phyloP scores from a whole-genome alignment of 2,329 filamentous ascomycete species.

The Reticulascus tulasneorum region DNA sequence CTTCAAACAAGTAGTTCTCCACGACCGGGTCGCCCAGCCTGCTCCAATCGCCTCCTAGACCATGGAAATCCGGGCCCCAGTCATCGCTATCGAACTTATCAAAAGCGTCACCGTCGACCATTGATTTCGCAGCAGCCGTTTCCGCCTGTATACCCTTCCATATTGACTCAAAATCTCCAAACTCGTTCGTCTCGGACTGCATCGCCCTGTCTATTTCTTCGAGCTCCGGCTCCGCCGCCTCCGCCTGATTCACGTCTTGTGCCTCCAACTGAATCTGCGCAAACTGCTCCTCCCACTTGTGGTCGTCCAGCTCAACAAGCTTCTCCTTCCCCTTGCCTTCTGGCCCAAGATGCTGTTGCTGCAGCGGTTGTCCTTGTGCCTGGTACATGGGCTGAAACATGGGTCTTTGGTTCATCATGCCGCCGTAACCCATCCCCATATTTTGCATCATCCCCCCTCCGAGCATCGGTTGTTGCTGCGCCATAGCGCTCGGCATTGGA shows the following conservation, averaged over 20 bases:
- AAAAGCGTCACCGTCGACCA: conserved; percentile 62
- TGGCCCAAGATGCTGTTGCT: conserved; percentile 43
- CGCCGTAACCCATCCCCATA: conserved; percentile 52
- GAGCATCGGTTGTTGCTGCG: conserved; percentile 32
- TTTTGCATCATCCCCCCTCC: conserved; percentile 45
- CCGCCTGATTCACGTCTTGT: conserved; percentile 46
- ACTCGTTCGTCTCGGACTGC: conserved; percentile 69
- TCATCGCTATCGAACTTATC: conserved; percentile 73
- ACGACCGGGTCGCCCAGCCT: conserved; percentile 66
- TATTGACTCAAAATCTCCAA: conserved; percentile 85
- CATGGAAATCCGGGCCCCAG: conserved; percentile 67
- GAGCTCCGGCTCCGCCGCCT: conserved; percentile 74
- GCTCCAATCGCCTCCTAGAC: conserved; percentile 59
- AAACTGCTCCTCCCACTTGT: conserved; percentile 96
- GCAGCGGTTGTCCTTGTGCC: conserved; percentile 34
- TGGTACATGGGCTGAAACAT: conserved; percentile 52
- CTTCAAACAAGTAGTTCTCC: conserved; percentile 91
- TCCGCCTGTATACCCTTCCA: conserved; percentile 81
- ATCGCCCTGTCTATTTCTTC: conserved; percentile 73
- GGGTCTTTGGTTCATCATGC: conserved; percentile 50
- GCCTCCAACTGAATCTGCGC: conserved; percentile 75
- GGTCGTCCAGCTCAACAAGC: conserved; percentile 88
- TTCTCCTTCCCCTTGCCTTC: conserved; percentile 80
- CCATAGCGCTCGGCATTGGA: conserved; percentile 54
- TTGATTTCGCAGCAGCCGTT: conserved; percentile 63